phyloP scores from a whole-genome alignment of 208 protist genomes.

The Leishmania mexicana region DNA sequence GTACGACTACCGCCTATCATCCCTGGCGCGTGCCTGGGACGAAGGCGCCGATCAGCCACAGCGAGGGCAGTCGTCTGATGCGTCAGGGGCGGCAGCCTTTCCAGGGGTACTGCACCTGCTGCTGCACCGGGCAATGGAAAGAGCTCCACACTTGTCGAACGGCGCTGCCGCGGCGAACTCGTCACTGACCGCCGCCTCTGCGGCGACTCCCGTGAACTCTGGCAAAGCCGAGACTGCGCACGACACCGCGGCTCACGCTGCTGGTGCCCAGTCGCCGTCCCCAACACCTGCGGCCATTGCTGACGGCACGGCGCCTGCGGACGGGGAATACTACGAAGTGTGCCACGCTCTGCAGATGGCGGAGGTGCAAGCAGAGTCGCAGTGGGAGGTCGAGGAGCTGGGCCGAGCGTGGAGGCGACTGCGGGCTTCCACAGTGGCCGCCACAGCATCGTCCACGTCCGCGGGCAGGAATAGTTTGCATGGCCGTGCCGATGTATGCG shows the following conservation, averaged over 20 bases:
- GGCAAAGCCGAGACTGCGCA: neutral
- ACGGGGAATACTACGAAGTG: slow-evolving; percentile 27
- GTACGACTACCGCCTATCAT: slow-evolving; percentile 23
- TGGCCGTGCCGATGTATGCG: too few relatives aligned
- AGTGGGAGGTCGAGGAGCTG: slow-evolving; percentile 32
- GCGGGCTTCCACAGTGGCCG: neutral
- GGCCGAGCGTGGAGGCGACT: slow-evolving; percentile 2
- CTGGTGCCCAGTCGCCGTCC: neutral
- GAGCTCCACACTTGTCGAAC: slow-evolving; percentile 5
- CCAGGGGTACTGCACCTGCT: slow-evolving; percentile 27
- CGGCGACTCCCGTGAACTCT: neutral
- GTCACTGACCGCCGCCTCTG: neutral
- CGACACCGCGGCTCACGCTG: neutral
- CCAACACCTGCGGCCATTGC: neutral
- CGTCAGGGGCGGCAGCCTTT: slow-evolving; percentile 4
- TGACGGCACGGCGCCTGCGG: neutral
- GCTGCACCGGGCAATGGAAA: slow-evolving; percentile 30
- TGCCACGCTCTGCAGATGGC: slow-evolving; percentile 31
- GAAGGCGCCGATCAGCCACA: neutral
- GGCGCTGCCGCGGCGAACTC: neutral
- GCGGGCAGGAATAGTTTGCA: neutral
- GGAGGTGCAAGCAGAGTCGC: slow-evolving; percentile 23
- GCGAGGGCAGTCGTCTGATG: neutral
- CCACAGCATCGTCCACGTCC: neutral
- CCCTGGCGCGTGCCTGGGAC: slow-evolving; percentile 6